phyloP scores from a whole-genome alignment of 106 monocot species.

The Chionographis japonica region DNA sequence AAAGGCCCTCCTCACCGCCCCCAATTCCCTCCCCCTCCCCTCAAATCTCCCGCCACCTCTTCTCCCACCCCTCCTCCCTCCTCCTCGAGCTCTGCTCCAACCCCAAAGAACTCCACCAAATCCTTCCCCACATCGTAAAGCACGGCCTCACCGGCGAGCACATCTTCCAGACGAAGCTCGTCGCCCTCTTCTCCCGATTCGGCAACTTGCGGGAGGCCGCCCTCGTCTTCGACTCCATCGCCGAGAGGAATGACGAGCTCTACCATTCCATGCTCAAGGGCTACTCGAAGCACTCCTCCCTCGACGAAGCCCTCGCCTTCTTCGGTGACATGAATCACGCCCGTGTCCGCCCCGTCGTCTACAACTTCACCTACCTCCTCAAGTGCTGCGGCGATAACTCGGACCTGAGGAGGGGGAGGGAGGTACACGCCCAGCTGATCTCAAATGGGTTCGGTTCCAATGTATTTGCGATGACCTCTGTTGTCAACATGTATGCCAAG shows the following conservation, averaged over 20 bases:
- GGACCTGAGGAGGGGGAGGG: slow-evolving; percentile 41
- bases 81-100: slow-evolving; percentile 45
- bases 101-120: slow-evolving; percentile 29
- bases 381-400: slow-evolving; percentile 48
- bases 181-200: slow-evolving; percentile 52
- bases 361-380: slow-evolving; percentile 61
- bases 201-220: slow-evolving; percentile 42
- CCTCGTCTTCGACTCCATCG: slow-evolving; percentile 37
- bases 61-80: slow-evolving; percentile 36
- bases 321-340: slow-evolving; percentile 33
- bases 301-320: slow-evolving; percentile 23
- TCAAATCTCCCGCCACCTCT: slow-evolving; percentile 3
- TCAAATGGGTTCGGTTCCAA: slow-evolving; percentile 35
- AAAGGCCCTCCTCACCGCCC: not conserved
- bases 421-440: slow-evolving; percentile 62
- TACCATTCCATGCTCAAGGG: slow-evolving; percentile 50
- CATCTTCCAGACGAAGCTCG: slow-evolving; percentile 45
- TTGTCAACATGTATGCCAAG: slow-evolving; percentile 72
- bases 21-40: not conserved
- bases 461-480: slow-evolving; percentile 53
- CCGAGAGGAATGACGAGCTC: slow-evolving; percentile 35
- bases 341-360: slow-evolving; percentile 23
- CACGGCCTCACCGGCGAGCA: slow-evolving; percentile 23
- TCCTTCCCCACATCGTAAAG: slow-evolving; percentile 51
- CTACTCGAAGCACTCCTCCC: slow-evolving; percentile 21